A percentile compares a stretch with the other conserved stretches of the same genome.
phyloP scores from a whole-genome alignment of 2,329 filamentous ascomycete genomes.

The Trichophyton schoenleinii region DNA sequence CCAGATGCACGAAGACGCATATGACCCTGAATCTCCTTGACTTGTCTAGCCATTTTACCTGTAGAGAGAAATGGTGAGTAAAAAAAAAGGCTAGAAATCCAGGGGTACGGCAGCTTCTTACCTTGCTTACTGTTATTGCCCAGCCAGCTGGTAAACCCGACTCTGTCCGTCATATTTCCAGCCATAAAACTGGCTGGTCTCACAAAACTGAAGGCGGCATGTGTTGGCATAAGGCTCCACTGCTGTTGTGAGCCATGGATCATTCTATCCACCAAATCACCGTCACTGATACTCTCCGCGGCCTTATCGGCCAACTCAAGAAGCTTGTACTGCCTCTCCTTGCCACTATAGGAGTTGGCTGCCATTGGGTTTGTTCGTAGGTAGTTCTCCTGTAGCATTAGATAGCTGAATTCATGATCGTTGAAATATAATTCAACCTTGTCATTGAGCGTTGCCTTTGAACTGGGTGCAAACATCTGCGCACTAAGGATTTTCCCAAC shows the following conservation, averaged over 20 bases:
- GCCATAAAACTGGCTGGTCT: slow-evolving; percentile 76
- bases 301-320: slow-evolving; percentile 78
- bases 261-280: slow-evolving; percentile 92
- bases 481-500: slow-evolving; percentile 81
- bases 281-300: slow-evolving; percentile 92
- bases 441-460: slow-evolving; percentile 81
- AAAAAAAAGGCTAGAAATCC: neutral
- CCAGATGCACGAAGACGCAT: slow-evolving; percentile 87
- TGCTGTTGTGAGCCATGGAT: slow-evolving; percentile 97
- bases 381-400: slow-evolving; percentile 99
- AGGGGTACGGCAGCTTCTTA: slow-evolving; percentile 30
- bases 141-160: slow-evolving; percentile 79
- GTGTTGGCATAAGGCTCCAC: slow-evolving; percentile 94
- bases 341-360: slow-evolving; percentile 49
- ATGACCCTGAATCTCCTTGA: slow-evolving; percentile 92
- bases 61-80: slow-evolving; percentile 12
- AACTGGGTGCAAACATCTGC: slow-evolving; percentile 70
- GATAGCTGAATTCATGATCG: slow-evolving; percentile 90
- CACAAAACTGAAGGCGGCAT: slow-evolving; percentile 91
- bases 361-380: slow-evolving; percentile 65
- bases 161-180: slow-evolving; percentile 58
- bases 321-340: slow-evolving; percentile 64
- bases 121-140: slow-evolving; percentile 85
- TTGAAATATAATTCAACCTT: slow-evolving; percentile 99
- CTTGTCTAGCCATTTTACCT: slow-evolving; percentile 58